A percentile compares a stretch with the other conserved stretches of the same genome.
Conservation (phyloP, 768 basidiomycete species). For the Leccinum pellstonianum region DNA sequence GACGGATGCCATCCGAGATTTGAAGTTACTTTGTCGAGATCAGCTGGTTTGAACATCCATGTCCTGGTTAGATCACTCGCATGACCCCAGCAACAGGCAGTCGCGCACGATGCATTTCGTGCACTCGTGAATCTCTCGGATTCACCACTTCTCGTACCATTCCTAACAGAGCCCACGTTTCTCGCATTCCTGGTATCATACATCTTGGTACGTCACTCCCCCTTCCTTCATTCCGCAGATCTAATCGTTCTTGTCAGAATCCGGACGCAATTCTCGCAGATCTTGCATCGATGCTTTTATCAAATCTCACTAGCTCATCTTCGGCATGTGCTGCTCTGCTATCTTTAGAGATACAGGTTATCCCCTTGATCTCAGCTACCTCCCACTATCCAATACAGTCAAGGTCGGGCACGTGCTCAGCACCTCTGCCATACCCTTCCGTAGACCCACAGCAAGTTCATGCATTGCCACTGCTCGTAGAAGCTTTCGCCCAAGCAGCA, state of each 20-base stretch:
- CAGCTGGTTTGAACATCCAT: constrained; percentile 60
- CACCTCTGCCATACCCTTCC: constrained; percentile 69
- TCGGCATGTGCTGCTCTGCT: constrained; percentile 64
- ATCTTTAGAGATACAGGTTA: constrained; percentile 61
- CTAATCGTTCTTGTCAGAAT: constrained; percentile 50
- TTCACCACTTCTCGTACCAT: constrained; percentile 61
- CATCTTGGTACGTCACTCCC: constrained; percentile 66
- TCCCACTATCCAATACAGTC: constrained; percentile 74
- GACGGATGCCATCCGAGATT: constrained; percentile 68
- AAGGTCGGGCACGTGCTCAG: constrained; percentile 73
- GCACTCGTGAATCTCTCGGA: constrained; percentile 94
- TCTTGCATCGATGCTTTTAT: constrained; percentile 94
- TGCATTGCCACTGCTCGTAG: constrained; percentile 80
- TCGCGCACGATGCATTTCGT: constrained; percentile 93
- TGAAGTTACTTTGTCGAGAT: constrained; percentile 87
- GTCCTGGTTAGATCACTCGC: constrained; percentile 11
- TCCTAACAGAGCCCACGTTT: constrained; percentile 72
- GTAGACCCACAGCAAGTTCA: constrained; percentile 51
- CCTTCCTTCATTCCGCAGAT: constrained; percentile 7
- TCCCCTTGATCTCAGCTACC: constrained; percentile 40
- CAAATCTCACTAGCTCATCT: constrained; percentile 84
- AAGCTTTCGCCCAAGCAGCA: constrained; percentile 83
- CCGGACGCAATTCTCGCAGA: constrained; percentile 90
- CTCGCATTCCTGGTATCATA: constrained; percentile 84
- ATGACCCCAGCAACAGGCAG: constrained; percentile 48